These are phyloP conservation scores for Zygosaccharomyces bailii DNA, from an alignment of 805 yeast species.

Conservation along the genomic window DNA sequence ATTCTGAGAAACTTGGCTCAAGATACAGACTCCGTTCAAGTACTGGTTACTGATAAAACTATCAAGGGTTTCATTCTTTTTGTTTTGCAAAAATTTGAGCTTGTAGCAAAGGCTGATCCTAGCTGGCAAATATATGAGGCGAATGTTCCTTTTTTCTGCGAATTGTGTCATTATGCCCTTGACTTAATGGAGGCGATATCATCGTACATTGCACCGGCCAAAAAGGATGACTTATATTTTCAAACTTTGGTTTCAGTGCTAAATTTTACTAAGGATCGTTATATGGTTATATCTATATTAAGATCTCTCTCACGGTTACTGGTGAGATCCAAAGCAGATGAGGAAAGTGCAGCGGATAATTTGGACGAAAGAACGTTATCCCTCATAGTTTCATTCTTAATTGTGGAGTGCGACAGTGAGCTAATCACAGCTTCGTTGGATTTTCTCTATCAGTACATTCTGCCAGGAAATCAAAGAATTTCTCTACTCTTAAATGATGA, in stretches of 20 bases:
- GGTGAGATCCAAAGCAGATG: conserved; percentile 50
- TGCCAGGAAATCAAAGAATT: conserved; percentile 59
- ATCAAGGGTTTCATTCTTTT: conserved; percentile 47
- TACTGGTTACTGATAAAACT: conserved; percentile 53
- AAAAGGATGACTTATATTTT: conserved; percentile 62
- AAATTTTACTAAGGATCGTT: conserved; percentile 57
- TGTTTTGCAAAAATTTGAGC: conserved; percentile 27
- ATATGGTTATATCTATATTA: conserved; percentile 62
- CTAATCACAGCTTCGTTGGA: conserved; percentile 70
- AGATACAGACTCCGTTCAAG: conserved; percentile 77
- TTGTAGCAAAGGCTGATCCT: conserved; percentile 23
- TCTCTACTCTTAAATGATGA: conserved; percentile 47
- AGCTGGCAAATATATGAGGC: conserved; percentile 28
- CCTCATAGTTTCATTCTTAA: conserved; percentile 53
- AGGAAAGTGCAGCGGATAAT: conserved; percentile 49
- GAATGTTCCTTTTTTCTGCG: conserved; percentile 44
- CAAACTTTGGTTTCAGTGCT: conserved; percentile 51
- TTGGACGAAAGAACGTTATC: conserved; percentile 48
- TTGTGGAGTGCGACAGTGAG: conserved; percentile 59
- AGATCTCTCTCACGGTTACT: conserved; percentile 77
- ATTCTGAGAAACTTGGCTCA: conserved; percentile 79
- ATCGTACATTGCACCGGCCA: conserved; percentile 74
- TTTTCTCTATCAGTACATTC: conserved; percentile 74
- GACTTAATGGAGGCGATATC: conserved; percentile 84
- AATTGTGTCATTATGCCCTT: conserved; percentile 60